Evolutionary conservation across 2,329 filamentous ascomycete species (phyloP).

Genomic region (Exserohilum turcica): DNA sequence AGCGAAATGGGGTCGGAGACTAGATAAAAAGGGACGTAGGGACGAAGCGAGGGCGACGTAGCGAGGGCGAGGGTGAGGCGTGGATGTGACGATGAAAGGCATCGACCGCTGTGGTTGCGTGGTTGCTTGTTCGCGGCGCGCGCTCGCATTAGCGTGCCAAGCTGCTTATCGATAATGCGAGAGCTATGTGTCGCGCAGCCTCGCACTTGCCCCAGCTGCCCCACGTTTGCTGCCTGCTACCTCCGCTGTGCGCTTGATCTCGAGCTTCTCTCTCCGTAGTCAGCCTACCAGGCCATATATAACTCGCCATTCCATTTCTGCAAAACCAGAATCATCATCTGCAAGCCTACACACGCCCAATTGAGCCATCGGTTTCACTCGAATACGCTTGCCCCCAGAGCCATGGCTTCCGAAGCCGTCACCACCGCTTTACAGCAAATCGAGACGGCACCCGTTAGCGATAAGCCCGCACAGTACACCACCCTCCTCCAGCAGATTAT

Average conservation of each 20-base stretch:
- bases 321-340: background rate
- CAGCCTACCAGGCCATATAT: no score
- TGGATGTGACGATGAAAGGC: conserved; percentile 15
- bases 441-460: conserved; percentile 53
- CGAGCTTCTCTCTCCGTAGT: background rate
- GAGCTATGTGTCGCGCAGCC: conserved; percentile 1
- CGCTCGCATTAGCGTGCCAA: conserved; percentile 27
- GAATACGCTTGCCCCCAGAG: conserved; percentile 3
- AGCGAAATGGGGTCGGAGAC: background rate
- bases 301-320: background rate
- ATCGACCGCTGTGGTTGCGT: conserved; percentile 12
- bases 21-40: conserved; percentile 2
- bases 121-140: conserved; percentile 13
- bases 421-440: conserved; percentile 56
- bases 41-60: conserved; percentile 1
- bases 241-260: background rate
- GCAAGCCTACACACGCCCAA: background rate
- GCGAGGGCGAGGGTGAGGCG: conserved; percentile 1
- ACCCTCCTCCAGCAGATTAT: conserved; percentile 63
- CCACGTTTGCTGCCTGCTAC: conserved; percentile 16
- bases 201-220: conserved; percentile 7
- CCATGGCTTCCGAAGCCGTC: conserved; percentile 59
- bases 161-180: conserved; percentile 23
- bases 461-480: conserved; percentile 62
- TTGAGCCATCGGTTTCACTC: background rate